Conservation (phyloP, 495 filamentous ascomycete species). For the Bathelium albidoporum region DNA sequence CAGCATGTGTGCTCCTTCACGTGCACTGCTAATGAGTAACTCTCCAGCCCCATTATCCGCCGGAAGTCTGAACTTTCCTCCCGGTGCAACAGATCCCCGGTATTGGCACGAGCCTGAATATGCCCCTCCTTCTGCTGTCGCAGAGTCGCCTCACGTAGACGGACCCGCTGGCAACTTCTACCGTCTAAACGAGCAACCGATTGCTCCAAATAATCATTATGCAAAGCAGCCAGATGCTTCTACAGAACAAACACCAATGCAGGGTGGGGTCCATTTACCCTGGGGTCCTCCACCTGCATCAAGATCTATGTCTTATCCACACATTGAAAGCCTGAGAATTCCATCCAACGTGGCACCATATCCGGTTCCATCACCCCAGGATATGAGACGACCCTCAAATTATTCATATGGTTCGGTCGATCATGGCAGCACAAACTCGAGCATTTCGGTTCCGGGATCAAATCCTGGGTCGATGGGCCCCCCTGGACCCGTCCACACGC, state of each 20-base stretch:
- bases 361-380: neutral
- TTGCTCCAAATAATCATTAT: constrained; percentile 4
- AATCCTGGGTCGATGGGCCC: neutral
- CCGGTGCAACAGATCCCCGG: neutral
- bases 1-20: neutral
- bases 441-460: neutral
- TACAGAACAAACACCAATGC: neutral
- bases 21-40: neutral
- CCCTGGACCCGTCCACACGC: neutral
- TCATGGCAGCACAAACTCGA: neutral
- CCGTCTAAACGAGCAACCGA: neutral
- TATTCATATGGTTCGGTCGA: neutral
- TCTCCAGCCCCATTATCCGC: neutral
- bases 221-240: neutral
- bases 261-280: neutral
- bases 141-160: neutral
- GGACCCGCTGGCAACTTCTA: neutral
- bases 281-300: neutral
- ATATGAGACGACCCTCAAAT: neutral
- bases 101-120: constrained; percentile 1
- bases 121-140: neutral
- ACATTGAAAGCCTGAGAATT: constrained; percentile 2
- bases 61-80: neutral
- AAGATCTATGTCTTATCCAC: neutral
- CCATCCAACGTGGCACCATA: neutral